phyloP scores from a whole-genome alignment of 495 filamentous ascomycete genomes.

The Aspergillus kassunensis region DNA sequence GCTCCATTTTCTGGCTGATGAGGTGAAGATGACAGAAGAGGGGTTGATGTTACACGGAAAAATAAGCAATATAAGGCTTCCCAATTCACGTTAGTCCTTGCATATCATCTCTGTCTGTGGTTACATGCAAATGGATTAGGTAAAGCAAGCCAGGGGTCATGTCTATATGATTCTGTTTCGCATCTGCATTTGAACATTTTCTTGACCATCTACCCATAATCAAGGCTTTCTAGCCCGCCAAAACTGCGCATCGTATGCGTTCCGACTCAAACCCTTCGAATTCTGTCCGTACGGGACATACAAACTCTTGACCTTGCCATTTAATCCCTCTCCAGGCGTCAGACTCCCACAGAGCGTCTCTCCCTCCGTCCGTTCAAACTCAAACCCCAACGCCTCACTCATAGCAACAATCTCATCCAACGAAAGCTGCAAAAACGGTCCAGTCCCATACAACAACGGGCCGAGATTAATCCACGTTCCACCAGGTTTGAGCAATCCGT shows the following conservation, averaged over 20 bases:
- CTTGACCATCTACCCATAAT: too few relatives aligned
- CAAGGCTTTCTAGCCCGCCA: slow-evolving; percentile 15
- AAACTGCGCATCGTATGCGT: slow-evolving; percentile 25
- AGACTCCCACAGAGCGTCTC: slow-evolving; percentile 7
- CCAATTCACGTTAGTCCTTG: too few relatives aligned
- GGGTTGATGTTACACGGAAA: too few relatives aligned
- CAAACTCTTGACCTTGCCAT: slow-evolving; percentile 6
- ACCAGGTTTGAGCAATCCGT: slow-evolving; percentile 31
- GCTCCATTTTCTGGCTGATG: too few relatives aligned
- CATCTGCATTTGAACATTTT: neutral
- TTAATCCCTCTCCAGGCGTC: slow-evolving; percentile 2
- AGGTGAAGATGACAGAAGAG: too few relatives aligned
- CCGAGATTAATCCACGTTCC: slow-evolving; percentile 47
- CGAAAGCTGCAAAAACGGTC: slow-evolving; percentile 23
- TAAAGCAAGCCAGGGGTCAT: too few relatives aligned
- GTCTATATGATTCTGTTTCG: too few relatives aligned
- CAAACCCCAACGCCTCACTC: slow-evolving; percentile 16
- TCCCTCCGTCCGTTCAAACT: slow-evolving; percentile 10
- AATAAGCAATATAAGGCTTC: too few relatives aligned
- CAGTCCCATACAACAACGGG: slow-evolving; percentile 30
- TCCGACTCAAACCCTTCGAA: slow-evolving; percentile 21
- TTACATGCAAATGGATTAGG: too few relatives aligned
- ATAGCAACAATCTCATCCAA: slow-evolving; percentile 21
- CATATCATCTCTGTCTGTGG: too few relatives aligned
- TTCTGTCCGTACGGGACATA: slow-evolving; percentile 22